phyloP scores from a whole-genome alignment of 2,329 filamentous ascomycete genomes.

The Exutisphaerella laricina region DNA sequence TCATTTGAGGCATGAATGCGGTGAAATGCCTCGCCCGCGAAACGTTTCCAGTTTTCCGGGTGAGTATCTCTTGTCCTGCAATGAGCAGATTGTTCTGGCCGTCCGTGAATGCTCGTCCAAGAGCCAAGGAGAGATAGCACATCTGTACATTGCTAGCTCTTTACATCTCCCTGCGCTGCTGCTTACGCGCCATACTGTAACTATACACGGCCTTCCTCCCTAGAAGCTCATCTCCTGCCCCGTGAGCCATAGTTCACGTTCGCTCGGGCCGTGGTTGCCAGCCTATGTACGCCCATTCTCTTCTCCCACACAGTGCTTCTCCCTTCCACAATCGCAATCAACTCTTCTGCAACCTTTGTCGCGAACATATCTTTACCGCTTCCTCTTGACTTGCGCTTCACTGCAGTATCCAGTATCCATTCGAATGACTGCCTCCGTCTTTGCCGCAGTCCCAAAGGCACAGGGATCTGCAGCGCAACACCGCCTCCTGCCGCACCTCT shows the following conservation, averaged over 20 bases:
- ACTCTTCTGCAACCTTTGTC: slow-evolving; percentile 73
- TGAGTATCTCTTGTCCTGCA: too few relatives aligned
- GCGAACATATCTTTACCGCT: slow-evolving; percentile 69
- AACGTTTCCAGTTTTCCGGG: too few relatives aligned
- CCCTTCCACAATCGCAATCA: slow-evolving; percentile 83
- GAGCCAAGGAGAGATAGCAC: too few relatives aligned
- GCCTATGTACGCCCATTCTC: slow-evolving; percentile 71
- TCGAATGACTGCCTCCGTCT: slow-evolving; percentile 70
- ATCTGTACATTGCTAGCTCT: too few relatives aligned
- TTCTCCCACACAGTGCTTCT: slow-evolving; percentile 78
- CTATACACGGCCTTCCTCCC: too few relatives aligned
- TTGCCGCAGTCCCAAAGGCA: slow-evolving; percentile 68
- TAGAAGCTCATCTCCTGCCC: slow-evolving; percentile 8
- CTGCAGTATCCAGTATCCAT: slow-evolving; percentile 85
- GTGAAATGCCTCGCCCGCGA: too few relatives aligned
- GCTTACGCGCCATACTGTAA: too few relatives aligned
- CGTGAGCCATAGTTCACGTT: slow-evolving; percentile 49
- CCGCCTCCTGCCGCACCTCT: slow-evolving; percentile 82
- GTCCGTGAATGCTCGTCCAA: too few relatives aligned
- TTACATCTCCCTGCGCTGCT: too few relatives aligned
- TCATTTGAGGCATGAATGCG: too few relatives aligned
- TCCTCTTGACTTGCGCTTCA: slow-evolving; percentile 67
- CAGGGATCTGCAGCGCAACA: slow-evolving; percentile 72
- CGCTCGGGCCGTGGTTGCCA: slow-evolving; percentile 69
- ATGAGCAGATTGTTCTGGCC: too few relatives aligned